A percentile compares a stretch with the other conserved stretches of the same genome.
phyloP scores from a whole-genome alignment of 306 rosid species.

The Luffa aegyptiaca region DNA sequence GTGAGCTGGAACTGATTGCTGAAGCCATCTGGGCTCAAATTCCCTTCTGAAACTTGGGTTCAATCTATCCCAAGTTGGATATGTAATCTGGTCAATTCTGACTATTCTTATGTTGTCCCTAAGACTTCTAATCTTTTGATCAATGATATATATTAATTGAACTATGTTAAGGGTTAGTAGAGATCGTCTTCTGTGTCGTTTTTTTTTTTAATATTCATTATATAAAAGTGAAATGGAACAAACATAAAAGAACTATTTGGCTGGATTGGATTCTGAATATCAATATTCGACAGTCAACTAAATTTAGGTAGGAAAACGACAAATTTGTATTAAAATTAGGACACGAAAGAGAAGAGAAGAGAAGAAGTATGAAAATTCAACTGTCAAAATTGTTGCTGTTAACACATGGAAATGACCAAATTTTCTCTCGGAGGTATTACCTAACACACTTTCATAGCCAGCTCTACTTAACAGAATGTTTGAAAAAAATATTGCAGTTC shows the following conservation, averaged over 20 bases:
- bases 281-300: not conserved
- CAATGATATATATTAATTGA: no score
- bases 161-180: no score
- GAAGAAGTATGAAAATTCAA: not conserved
- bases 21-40: no score
- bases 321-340: not conserved
- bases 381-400: not conserved
- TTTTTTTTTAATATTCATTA: no score
- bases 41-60: no score
- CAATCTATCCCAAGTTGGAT: no score
- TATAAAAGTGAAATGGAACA: no score
- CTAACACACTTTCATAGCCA: not conserved
- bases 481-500: not conserved
- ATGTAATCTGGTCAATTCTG: no score
- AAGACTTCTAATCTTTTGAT: no score
- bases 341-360: not conserved
- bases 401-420: not conserved
- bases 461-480: not conserved
- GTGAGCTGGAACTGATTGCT: no score
- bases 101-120: no score
- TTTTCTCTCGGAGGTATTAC: not conserved
- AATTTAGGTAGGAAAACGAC: slow-evolving; percentile 2
- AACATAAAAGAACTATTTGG: not conserved
- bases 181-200: no score
- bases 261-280: not conserved